Percentiles rank a stretch among this genome's conserved stretches.
phyloP scores from a whole-genome alignment of 257 asterid genomes.

The Orobanche coerulescens region DNA sequence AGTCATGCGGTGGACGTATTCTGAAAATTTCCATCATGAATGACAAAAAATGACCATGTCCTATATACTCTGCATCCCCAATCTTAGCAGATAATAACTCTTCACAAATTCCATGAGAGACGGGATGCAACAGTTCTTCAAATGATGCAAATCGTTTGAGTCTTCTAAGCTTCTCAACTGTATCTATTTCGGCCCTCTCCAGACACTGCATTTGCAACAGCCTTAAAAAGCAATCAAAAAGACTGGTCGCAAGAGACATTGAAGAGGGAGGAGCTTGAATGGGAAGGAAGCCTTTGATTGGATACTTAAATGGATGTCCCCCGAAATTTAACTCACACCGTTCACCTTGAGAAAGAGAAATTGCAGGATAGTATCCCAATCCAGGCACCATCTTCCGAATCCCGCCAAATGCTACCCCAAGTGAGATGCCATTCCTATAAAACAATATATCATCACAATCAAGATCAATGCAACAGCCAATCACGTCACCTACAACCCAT shows the following conservation, averaged over 20 bases:
- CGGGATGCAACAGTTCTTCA: constrained; percentile 60
- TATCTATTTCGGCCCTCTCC: constrained; percentile 45
- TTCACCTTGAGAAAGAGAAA: constrained; percentile 95
- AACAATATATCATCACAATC: constrained; percentile 67
- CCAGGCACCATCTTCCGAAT: constrained; percentile 95
- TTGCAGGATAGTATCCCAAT: constrained; percentile 89
- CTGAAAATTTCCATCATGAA: constrained; percentile 64
- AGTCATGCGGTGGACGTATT: constrained; percentile 76
- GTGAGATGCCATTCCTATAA: constrained; percentile 78
- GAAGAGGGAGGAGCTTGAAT: constrained; percentile 64
- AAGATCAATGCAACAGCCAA: constrained; percentile 91
- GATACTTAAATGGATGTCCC: constrained; percentile 69
- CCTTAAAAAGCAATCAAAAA: constrained; percentile 67
- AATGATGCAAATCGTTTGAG: constrained; percentile 75
- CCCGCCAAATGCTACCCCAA: constrained; percentile 84
- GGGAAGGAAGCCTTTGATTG: constrained; percentile 70
- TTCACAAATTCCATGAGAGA: constrained; percentile 59
- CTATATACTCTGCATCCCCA: constrained; percentile 51
- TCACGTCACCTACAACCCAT: constrained; percentile 94
- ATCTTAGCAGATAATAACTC: constrained; percentile 49
- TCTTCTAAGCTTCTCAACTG: constrained; percentile 70
- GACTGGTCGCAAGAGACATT: constrained; percentile 35
- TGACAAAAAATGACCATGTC: constrained; percentile 69
- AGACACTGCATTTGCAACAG: constrained; percentile 55
- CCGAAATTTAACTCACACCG: constrained; percentile 91